Evolutionary conservation across 2,329 filamentous ascomycete genomes (phyloP), one percentile per base, ranked within the genome.

Genomic region (Bimuria novae-zelandiae): DNA sequence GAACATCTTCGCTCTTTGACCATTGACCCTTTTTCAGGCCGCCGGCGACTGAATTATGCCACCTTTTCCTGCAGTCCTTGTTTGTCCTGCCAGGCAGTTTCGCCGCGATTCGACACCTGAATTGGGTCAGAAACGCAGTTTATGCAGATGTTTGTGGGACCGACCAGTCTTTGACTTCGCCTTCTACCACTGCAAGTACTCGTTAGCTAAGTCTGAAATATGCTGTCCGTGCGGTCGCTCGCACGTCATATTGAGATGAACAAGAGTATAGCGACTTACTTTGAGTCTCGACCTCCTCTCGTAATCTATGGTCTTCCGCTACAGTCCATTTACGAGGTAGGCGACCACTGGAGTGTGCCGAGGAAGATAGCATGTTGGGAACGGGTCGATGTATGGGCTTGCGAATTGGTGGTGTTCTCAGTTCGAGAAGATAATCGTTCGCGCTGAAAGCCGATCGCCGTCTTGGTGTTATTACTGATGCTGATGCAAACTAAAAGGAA

Each of bases 11-110:
- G 33, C 60, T 67, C 39, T 67, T 69, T 7, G 60, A 69, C 74
- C 77, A 78, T 29, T 72, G 64, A 3, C 76, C 76, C 56, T 77
- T 78, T 51, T 72, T 77, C 27, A 77, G 60, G 11, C 70, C 61
- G 54, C 72, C 61, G 48, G 67, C 60, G 55, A 73, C 65, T 16
- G 69, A 70, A 43, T 77, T 77, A 39, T 70, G 67, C 75, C 75
- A 78, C 36, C 76, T 66, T 55, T 78, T 78, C 16, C 76, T 69
- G 49, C 75, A 78, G 59, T 78, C 76, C 55, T 78, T 78, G 60
- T 78, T 78, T 12, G 72, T 74, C 49, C 76, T 63, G 7, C 71
- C 71, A 2, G 74, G 74, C 1, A 78, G 69, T 22, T 63, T 65
- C 5, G 61, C 52, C 11, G 76, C 74, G 36, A 78, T 69, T 40